phyloP scores from a whole-genome alignment of 495 filamentous ascomycete species.

The Venustampulla echinocandica region DNA sequence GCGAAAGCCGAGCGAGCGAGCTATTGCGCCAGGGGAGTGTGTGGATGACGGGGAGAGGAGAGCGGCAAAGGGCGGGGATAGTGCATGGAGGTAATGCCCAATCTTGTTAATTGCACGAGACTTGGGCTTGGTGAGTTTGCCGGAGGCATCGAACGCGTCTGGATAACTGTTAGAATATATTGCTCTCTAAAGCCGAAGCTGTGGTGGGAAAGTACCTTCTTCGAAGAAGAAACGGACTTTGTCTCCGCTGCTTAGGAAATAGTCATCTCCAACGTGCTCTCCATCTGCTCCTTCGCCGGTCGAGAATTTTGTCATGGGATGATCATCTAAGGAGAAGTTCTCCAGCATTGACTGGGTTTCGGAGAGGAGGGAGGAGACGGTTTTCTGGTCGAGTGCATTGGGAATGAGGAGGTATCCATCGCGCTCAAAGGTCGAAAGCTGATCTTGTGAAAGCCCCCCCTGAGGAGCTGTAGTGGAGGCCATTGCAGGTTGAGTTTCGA shows the following conservation, averaged over 20 bases:
- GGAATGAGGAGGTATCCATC: constrained; percentile 91
- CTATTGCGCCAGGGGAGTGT: constrained; percentile 46
- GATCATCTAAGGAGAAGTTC: constrained; percentile 62
- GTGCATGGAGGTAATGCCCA: constrained; percentile 76
- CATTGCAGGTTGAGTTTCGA: too few species aligned
- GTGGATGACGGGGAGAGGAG: constrained; percentile 40
- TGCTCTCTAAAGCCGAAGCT: neutral
- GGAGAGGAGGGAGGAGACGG: constrained; percentile 56
- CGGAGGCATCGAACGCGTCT: constrained; percentile 57
- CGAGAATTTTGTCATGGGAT: constrained; percentile 89
- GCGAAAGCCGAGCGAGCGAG: constrained; percentile 58
- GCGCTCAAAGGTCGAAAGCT: constrained; percentile 61
- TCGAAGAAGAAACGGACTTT: constrained; percentile 98
- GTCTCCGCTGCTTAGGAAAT: constrained; percentile 83
- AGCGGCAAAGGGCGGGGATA: constrained; percentile 60
- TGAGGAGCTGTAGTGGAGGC: neutral
- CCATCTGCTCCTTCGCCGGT: constrained; percentile 57
- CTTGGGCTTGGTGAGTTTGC: constrained; percentile 64
- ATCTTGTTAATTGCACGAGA: constrained; percentile 89
- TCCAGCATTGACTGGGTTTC: constrained; percentile 69
- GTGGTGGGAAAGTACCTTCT: constrained; percentile 45
- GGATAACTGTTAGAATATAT: neutral
- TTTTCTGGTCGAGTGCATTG: constrained; percentile 55
- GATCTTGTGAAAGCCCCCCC: constrained; percentile 51
- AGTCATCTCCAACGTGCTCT: constrained; percentile 84